phyloP scores from a whole-genome alignment of 164 flowering plant species.

The Umbellularia californica region DNA sequence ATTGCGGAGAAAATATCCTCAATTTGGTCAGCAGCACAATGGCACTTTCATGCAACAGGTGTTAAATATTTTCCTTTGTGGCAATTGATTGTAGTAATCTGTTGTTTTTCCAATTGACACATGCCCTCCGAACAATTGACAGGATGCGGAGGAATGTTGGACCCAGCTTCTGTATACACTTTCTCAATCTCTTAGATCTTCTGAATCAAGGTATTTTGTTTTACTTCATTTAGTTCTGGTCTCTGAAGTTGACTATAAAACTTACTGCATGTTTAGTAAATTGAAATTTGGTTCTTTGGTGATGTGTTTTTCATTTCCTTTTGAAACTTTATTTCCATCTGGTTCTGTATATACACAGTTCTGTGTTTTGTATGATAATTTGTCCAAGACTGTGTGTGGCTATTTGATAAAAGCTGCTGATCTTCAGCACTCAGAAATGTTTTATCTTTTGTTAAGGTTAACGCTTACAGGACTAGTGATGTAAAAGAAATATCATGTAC shows the following conservation, averaged over 20 bases:
- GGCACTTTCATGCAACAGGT: constrained; percentile 96
- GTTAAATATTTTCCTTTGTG: neutral
- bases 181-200: constrained; percentile 66
- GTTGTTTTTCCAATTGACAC: constrained; percentile 1
- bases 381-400: no score
- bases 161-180: constrained; percentile 83
- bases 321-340: no score
- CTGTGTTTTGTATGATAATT: no score
- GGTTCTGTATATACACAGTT: no score
- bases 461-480: no score
- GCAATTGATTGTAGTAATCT: neutral
- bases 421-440: no score
- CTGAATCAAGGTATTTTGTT: constrained; percentile 50
- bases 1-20: constrained; percentile 85
- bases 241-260: neutral
- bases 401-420: no score
- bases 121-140: constrained; percentile 17
- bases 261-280: no score
- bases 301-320: no score
- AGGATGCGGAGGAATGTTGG: constrained; percentile 99
- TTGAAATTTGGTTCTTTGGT: no score
- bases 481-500: no score
- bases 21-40: constrained; percentile 88
- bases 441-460: no score
- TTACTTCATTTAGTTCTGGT: neutral